Conservation (phyloP, 768 basidiomycete species). For the Lentinula detonsa region DNA sequence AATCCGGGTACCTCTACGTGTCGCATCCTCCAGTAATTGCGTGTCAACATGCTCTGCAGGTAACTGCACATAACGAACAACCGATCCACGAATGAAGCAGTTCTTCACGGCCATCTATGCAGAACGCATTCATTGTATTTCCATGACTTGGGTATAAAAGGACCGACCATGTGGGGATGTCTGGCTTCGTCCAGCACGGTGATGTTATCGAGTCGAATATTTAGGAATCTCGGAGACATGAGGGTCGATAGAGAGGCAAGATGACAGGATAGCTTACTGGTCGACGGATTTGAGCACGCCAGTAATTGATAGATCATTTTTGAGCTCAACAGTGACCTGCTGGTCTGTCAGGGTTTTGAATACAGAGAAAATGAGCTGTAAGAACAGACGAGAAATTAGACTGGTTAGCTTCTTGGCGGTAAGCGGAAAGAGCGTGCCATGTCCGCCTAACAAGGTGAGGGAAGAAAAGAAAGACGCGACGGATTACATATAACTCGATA, state of each 20-base stretch:
- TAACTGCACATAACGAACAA: slow-evolving; percentile 95
- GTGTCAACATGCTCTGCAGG: slow-evolving; percentile 93
- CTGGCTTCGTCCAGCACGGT: slow-evolving; percentile 86
- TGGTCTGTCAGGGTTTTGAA: slow-evolving; percentile 99
- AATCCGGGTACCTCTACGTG: slow-evolving; percentile 70
- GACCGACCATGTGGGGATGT: slow-evolving; percentile 92
- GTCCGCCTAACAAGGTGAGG: not conserved
- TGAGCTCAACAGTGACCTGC: slow-evolving; percentile 93
- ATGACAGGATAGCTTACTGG: slow-evolving; percentile 53
- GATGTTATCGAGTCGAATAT: slow-evolving; percentile 94
- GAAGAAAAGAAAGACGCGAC: not conserved
- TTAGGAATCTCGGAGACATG: slow-evolving; percentile 62
- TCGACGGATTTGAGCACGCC: slow-evolving; percentile 96
- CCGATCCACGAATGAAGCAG: slow-evolving; percentile 97
- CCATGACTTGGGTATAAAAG: not conserved
- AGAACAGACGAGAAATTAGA: slow-evolving; percentile 10
- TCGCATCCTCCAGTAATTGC: slow-evolving; percentile 92
- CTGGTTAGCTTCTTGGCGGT: not conserved
- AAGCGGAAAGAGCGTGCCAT: slow-evolving; percentile 4
- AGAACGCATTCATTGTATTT: not conserved
- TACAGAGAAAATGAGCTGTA: slow-evolving; percentile 89
- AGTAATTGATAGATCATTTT: slow-evolving; percentile 96
- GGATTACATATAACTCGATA: no score
- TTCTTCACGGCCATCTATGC: slow-evolving; percentile 96
- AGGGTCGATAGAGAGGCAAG: not conserved